Base-by-base conservation (phyloP, 2,329 filamentous ascomycete species). In the Clonostachys solani region DNA sequence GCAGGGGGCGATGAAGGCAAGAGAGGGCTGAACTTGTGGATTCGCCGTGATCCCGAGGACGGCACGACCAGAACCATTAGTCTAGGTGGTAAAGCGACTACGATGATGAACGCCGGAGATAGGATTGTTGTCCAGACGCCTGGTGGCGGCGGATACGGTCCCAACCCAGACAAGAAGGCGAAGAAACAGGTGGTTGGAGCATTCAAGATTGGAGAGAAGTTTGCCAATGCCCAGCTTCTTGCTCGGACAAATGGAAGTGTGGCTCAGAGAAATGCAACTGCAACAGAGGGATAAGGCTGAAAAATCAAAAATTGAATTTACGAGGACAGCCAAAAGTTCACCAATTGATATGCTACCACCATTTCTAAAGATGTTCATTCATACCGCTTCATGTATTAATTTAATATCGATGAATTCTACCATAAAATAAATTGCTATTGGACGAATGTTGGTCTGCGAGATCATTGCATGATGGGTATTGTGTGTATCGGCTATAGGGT, bases 1-100 rank as follows among this genome's bases (percentile, higher is more conserved):
- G 80, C 80, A 16, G 88, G 87, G 0, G 88, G 88, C 2, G 80
- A 79, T 9, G 82, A 88, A 42, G 88, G 83, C 0, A 67, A 78
- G 49, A 77, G 83, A 7, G 88, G 88, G 0, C 63, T 85, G 48
- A 92, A 92, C 52, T 69, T 87, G 37, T 89, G 86, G 84, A 77
- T 87, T 2, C 54, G 60, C 1, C 57, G 55, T 17, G 53, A 62
- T 19, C 50, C 60, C 0, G 50, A 59, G 4, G 57, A 59, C 0
- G 62, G 63, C 4, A 55, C 61, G 50, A 55, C 66, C 4, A 54
- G 60, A 53, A 45, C 71, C 42, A 63, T 60, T 4, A 55, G 49
- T 0, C 16, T 61, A 2, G 59, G 59, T 0, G 52, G 52, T 0
- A 53, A 52, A 15, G 54, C 53, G 50, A 59, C 55, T 1, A 52